A percentile compares a stretch with the other conserved stretches of the same genome.
Evolutionary conservation across 768 basidiomycete genomes (phyloP).

Genomic region (Leccinum subgranulosum): DNA sequence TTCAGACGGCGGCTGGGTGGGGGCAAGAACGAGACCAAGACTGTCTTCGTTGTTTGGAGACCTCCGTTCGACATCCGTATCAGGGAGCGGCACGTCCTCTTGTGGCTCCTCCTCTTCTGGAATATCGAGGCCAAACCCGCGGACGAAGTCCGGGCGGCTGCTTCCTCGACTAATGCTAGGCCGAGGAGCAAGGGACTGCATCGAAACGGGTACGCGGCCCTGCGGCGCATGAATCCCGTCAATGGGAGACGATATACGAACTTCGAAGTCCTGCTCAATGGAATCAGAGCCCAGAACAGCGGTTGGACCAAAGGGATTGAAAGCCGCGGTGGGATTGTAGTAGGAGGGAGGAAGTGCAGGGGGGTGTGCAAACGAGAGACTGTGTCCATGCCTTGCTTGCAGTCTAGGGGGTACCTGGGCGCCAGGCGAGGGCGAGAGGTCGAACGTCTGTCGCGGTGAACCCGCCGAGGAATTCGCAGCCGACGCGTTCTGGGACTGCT

Average conservation of each 20-base stretch:
- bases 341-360: conserved; percentile 31
- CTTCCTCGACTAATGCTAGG: conserved; percentile 40
- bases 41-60: conserved; percentile 36
- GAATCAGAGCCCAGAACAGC: conserved; percentile 54
- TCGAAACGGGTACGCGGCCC: conserved; percentile 47
- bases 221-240: conserved; percentile 51
- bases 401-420: conserved; percentile 35
- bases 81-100: conserved; percentile 37
- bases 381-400: conserved; percentile 66
- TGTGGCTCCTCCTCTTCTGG: conserved; percentile 71
- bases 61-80: conserved; percentile 34
- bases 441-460: conserved; percentile 63
- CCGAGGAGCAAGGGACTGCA: conserved; percentile 44
- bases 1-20: conserved; percentile 29
- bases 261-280: conserved; percentile 30
- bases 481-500: conserved; percentile 59
- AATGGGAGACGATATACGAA: conserved; percentile 20
- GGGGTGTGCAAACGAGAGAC: conserved; percentile 67
- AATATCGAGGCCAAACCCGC: conserved; percentile 79
- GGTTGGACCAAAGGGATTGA: conserved; percentile 65
- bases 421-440: conserved; percentile 51
- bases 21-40: conserved; percentile 17
- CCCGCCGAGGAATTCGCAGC: conserved; percentile 52
- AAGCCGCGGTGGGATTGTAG: conserved; percentile 39
- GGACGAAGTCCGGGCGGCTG: conserved; percentile 67